Evolutionary conservation across 2,329 filamentous ascomycete genomes (phyloP), one percentile per base, ranked within the genome.

Genomic region (Colletotrichum noveboracense): DNA sequence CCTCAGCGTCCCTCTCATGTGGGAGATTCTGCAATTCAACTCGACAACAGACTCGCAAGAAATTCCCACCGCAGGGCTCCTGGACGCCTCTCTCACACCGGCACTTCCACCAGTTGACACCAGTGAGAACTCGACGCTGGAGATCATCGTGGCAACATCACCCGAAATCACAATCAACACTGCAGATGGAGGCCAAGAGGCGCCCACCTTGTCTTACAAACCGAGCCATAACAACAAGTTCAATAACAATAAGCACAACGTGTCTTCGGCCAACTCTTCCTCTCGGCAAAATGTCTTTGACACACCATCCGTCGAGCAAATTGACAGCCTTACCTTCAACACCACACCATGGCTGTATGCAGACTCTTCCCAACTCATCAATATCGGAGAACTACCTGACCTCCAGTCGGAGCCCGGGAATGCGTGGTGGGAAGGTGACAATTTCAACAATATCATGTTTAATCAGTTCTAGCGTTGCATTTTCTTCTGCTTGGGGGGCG

Each of bases 121-220:
- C 6, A 82, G 84, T 32, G 86, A 87, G 30, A 81, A 78, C 62
- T 81, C 84, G 2, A 85, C 83, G 3, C 81, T 89, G 0, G 88
- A 90, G 76, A 88, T 89, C 34, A 86, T 89, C 6, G 88, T 89
- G 9, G 87, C 88, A 1, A 88, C 87, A 7, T 89, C 88, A 0
- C 88, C 88, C 0, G 88, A 89, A 61, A 86, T 89, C 70, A 87
- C 83, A 2, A 87, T 89, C 61, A 88, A 90, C 76, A 89, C 87
- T 0, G 85, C 87, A 4, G 87, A 89, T 72, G 88, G 88, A 12
- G 88, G 88, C 0, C 87, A 88, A 69, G 87, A 87, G 12, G 88
- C 86, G 2, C 88, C 88, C 1, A 86, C 87, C 9, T 32, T 83
- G 18, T 84, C 84, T 0, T 85, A 79, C 80, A 86, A 83, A 67